A percentile compares a stretch with the other conserved stretches of the same genome.
Evolutionary conservation across 2,329 filamentous ascomycete genomes (phyloP).

Genomic region (Sporothrix euskadiensis): DNA sequence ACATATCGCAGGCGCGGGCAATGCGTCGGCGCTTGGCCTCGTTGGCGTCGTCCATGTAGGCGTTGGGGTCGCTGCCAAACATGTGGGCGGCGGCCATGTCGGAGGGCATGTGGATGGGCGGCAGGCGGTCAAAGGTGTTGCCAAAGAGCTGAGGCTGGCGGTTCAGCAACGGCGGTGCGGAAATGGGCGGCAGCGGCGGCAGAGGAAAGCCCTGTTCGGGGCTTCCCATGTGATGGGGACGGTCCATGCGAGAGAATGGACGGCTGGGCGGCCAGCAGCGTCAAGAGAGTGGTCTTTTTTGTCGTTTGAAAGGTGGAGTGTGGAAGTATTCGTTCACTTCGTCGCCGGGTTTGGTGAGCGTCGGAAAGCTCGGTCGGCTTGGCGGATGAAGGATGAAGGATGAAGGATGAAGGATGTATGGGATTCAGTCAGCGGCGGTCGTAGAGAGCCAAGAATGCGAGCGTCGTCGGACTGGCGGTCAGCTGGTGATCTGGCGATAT

Average conservation of each 20-base stretch:
- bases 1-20: slow-evolving; percentile 92
- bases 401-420: no score
- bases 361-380: background rate
- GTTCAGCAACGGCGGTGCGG: slow-evolving; percentile 60
- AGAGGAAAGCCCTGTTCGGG: slow-evolving; percentile 57
- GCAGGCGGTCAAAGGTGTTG: slow-evolving; percentile 60
- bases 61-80: slow-evolving; percentile 55
- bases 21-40: slow-evolving; percentile 89
- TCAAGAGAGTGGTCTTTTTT: background rate
- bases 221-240: slow-evolving; percentile 44
- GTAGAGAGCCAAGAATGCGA: background rate
- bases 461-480: background rate
- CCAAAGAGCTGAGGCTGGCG: slow-evolving; percentile 71
- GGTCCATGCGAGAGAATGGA: slow-evolving; percentile 46
- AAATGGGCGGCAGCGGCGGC: slow-evolving; percentile 47
- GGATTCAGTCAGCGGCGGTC: background rate
- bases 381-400: background rate
- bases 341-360: background rate
- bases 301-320: background rate
- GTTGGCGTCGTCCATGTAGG: slow-evolving; percentile 64
- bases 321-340: background rate
- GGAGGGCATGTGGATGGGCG: slow-evolving; percentile 57
- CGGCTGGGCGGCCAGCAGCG: background rate
- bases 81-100: slow-evolving; percentile 59
- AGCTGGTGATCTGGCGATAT: background rate